Evolutionary conservation across 2,329 filamentous ascomycete genomes (phyloP), one percentile per base, ranked within the genome.

Genomic region (Pyricularia pennisetigena): DNA sequence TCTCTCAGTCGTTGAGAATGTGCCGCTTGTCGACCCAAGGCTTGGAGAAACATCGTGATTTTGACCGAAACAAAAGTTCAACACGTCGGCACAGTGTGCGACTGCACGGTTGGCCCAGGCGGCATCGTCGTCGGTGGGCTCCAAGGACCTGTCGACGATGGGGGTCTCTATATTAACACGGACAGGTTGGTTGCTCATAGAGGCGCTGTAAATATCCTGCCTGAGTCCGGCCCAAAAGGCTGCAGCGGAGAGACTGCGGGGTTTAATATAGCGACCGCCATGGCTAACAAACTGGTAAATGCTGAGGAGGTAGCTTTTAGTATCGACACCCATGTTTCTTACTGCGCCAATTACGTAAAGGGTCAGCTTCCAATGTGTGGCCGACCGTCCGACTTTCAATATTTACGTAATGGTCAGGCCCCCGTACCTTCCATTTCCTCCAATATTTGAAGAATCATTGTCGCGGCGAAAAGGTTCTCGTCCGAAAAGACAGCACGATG

Each of bases 21-120:
- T n/a, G 28, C 63, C 63, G 16, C 10, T 32, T 9, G 24, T 64
- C 26, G 57, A 7, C 23, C 57, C 57, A 6, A n/a, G 24, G 23
- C 57, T 61, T 26, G 57, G 57, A 14, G 57, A 26, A 61, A 26
- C 23, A 76, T 74, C 49, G 20, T 26, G n/a, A 20, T 72, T 74
- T 20, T 80, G 77, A 2, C 82, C 81, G 71, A 88, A 89, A 73
- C 87, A 90, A 72, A 83, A 88, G 70, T 88, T 85, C n/a, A 90
- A 76, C 0, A 89, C 85, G 70, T 88, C 85, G 23, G 86, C 86
- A 68, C 86, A 86, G 71, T 87, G 84, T 2, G 87, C 81, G 0
- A 90, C 82, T 20, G 87, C 84, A 20, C 86, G 81, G 73, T 89
- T 88, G 1, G 86, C 83, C 86, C 86, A 88, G 0, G 79, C 79